Evolutionary conservation across 331 rosid species (phyloP).

Genomic region (Pyracantha coccinea): DNA sequence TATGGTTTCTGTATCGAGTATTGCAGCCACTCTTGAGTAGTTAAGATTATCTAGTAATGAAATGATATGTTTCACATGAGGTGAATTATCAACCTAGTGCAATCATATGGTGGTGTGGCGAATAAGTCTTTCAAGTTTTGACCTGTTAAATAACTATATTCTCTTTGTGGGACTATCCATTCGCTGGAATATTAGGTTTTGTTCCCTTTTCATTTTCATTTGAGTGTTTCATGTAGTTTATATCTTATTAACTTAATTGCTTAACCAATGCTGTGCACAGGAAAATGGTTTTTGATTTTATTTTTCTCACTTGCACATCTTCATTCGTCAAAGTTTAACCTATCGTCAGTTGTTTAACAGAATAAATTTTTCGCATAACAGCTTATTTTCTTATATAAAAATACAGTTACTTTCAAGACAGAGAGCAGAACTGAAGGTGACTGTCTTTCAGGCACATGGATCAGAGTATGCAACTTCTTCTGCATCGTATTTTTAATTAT

Average conservation of each 20-base stretch:
- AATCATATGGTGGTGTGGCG: background rate
- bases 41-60: background rate
- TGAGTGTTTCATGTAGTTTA: background rate
- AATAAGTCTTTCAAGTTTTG: background rate
- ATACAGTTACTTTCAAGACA: slow-evolving; percentile 1
- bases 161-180: background rate
- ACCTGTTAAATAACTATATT: background rate
- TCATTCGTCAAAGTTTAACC: background rate
- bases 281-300: background rate
- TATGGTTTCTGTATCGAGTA: background rate
- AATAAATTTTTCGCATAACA: background rate
- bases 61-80: background rate
- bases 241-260: background rate
- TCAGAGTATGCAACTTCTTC: slow-evolving; percentile 20
- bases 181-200: background rate
- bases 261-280: background rate
- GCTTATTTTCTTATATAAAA: background rate
- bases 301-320: background rate
- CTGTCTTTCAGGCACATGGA: slow-evolving; percentile 14
- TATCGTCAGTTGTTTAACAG: background rate
- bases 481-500: background rate
- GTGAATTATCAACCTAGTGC: background rate
- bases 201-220: background rate
- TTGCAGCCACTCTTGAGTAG: background rate
- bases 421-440: slow-evolving; percentile 6